Evolutionary conservation across 768 basidiomycete genomes (phyloP).

Genomic region (Collybia sp.): DNA sequence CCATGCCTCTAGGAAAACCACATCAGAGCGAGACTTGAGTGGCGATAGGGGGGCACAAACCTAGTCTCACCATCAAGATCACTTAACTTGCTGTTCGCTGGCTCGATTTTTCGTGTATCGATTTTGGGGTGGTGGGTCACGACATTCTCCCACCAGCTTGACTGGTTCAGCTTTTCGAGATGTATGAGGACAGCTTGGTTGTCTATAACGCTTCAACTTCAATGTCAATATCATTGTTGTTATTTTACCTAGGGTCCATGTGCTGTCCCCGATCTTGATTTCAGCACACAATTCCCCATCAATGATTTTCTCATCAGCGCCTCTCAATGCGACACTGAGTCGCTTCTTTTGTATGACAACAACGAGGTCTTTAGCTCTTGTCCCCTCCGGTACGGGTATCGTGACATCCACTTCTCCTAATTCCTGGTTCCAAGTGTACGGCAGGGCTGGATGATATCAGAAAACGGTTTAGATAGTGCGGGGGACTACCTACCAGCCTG

Average conservation of each 20-base stretch:
- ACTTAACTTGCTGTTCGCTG: slow-evolving; percentile 91
- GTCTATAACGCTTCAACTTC: slow-evolving; percentile 38
- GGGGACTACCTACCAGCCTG: slow-evolving; percentile 66
- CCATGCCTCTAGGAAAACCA: slow-evolving; percentile 72
- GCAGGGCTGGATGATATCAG: slow-evolving; percentile 53
- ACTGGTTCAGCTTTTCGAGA: slow-evolving; percentile 81
- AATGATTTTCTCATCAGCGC: slow-evolving; percentile 74
- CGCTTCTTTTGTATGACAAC: slow-evolving; percentile 79
- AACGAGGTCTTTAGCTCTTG: slow-evolving; percentile 69
- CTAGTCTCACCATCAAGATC: slow-evolving; percentile 95
- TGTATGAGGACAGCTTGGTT: slow-evolving; percentile 67
- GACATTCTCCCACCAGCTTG: slow-evolving; percentile 98
- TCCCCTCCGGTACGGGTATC: slow-evolving; percentile 84
- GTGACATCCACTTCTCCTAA: slow-evolving; percentile 81
- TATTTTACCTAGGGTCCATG: slow-evolving; percentile 84
- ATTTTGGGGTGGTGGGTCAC: slow-evolving; percentile 94
- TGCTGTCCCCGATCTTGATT: slow-evolving; percentile 94
- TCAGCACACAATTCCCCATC: slow-evolving; percentile 91
- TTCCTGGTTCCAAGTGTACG: slow-evolving; percentile 90
- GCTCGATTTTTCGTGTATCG: slow-evolving; percentile 93
- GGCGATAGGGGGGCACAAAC: slow-evolving; percentile 27
- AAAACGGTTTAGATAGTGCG: slow-evolving; percentile 14
- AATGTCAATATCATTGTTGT: background rate
- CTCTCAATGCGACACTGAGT: slow-evolving; percentile 78
- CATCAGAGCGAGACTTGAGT: background rate